A percentile compares a stretch with the other conserved stretches of the same genome.
These are phyloP conservation scores for Taiozyma sp. DNA, from an alignment of 1,139 yeast genomes.

Conservation along the genomic window DNA sequence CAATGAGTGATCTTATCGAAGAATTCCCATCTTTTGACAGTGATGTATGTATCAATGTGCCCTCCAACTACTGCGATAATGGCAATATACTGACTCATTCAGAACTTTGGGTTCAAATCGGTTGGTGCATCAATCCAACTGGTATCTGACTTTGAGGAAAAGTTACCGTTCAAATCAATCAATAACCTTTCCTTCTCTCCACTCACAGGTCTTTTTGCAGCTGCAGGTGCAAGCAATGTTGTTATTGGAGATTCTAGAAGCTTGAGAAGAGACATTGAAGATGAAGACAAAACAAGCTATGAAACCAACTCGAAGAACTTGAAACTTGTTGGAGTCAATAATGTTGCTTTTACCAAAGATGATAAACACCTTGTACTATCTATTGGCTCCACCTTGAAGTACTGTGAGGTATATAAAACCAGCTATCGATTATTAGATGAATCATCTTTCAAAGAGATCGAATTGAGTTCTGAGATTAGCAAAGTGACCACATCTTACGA, in stretches of 20 bases:
- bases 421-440: background rate
- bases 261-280: conserved; percentile 21
- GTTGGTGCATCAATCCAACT: conserved; percentile 27
- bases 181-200: conserved; percentile 23
- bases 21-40: conserved; percentile 15
- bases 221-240: conserved; percentile 26
- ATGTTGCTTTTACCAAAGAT: conserved; percentile 17
- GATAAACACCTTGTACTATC: conserved; percentile 14
- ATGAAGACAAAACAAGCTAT: conserved; percentile 1
- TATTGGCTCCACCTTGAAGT: background rate
- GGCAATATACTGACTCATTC: conserved; percentile 19
- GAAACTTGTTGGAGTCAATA: conserved; percentile 8
- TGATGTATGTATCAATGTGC: conserved; percentile 14
- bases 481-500: conserved; percentile 14
- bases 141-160: conserved; percentile 28
- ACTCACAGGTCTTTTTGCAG: conserved; percentile 24
- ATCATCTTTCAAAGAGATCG: conserved; percentile 5
- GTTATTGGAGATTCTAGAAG: conserved; percentile 26
- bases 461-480: conserved; percentile 8
- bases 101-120: conserved; percentile 35
- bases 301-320: conserved; percentile 7
- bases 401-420: background rate
- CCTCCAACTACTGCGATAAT: background rate
- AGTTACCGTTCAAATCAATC: conserved; percentile 24
- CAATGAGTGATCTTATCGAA: conserved; percentile 14